Conservation (phyloP, 176 grass and related monocot species). For the Oryza glaberrima region DNA sequence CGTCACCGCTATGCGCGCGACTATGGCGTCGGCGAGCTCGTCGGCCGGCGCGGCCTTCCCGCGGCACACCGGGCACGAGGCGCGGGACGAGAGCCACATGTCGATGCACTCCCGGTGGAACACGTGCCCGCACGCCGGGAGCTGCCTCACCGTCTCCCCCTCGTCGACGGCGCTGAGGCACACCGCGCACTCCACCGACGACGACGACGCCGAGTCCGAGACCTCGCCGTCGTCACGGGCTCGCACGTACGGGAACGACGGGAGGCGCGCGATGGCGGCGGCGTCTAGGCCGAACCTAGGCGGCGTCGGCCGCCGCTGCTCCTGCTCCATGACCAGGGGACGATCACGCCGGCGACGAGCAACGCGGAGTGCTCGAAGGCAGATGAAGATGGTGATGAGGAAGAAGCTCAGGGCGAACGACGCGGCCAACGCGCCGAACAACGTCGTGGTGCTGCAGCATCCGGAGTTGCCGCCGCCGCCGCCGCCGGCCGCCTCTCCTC, state of each 20-base stretch:
- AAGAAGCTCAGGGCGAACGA: slow-evolving; percentile 53
- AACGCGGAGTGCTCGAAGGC: slow-evolving; percentile 32
- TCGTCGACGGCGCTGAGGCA: slow-evolving; percentile 64
- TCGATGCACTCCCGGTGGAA: slow-evolving; percentile 72
- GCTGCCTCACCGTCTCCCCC: slow-evolving; percentile 59
- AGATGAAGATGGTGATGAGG: slow-evolving; percentile 55
- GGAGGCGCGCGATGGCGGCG: slow-evolving; percentile 59
- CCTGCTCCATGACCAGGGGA: not conserved
- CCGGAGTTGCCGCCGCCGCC: not conserved
- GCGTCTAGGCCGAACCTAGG: slow-evolving; percentile 59
- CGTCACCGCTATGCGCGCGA: not conserved
- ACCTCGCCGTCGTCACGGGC: not conserved
- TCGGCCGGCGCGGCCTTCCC: slow-evolving; percentile 42
- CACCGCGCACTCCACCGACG: slow-evolving; percentile 56
- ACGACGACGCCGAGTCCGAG: not conserved
- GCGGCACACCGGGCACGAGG: slow-evolving; percentile 72
- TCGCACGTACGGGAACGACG: slow-evolving; percentile 50
- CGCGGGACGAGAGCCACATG: slow-evolving; percentile 58
- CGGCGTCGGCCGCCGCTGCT: not conserved
- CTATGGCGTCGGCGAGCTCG: not conserved
- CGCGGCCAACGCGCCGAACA: slow-evolving; percentile 41
- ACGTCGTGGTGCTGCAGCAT: slow-evolving; percentile 45
- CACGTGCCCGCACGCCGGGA: slow-evolving; percentile 59
- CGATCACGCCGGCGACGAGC: slow-evolving; percentile 11
- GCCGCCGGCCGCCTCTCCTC: not conserved